A percentile compares a stretch with the other conserved stretches of the same genome.
phyloP scores from a whole-genome alignment of 2,329 filamentous ascomycete species.

The Apiospora pterosperma region DNA sequence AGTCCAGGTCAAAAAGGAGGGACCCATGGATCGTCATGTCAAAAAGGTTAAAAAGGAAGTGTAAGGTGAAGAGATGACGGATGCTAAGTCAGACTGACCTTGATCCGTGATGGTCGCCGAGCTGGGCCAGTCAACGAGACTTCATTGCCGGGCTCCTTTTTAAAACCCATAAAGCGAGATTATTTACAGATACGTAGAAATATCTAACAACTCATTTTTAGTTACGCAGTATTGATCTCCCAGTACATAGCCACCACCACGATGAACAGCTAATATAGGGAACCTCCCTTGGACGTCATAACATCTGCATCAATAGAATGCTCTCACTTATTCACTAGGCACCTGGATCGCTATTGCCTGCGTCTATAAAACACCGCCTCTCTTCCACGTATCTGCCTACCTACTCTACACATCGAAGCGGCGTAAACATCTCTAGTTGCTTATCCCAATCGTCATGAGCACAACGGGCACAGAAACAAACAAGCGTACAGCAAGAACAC shows the following conservation, averaged over 20 bases:
- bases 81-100: neutral
- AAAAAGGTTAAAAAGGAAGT: constrained; percentile 1
- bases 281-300: neutral
- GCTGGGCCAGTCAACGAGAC: neutral
- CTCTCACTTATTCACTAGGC: too few species aligned
- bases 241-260: too few species aligned
- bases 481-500: neutral
- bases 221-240: too few species aligned
- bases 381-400: neutral
- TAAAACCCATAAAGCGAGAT: neutral
- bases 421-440: neutral
- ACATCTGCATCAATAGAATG: neutral
- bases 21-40: constrained; percentile 9
- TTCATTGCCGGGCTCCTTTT: neutral
- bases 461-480: neutral
- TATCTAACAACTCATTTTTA: neutral
- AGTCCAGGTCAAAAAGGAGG: constrained; percentile 15
- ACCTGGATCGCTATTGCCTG: too few species aligned
- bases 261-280: too few species aligned
- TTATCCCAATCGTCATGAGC: neutral
- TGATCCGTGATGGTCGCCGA: neutral
- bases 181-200: neutral
- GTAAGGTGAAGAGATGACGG: neutral
- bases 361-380: neutral
- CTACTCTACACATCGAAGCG: neutral